Evolutionary conservation across 352 stramenopile genomes (phyloP).

Genomic region (Globisporangium mamillatum): DNA sequence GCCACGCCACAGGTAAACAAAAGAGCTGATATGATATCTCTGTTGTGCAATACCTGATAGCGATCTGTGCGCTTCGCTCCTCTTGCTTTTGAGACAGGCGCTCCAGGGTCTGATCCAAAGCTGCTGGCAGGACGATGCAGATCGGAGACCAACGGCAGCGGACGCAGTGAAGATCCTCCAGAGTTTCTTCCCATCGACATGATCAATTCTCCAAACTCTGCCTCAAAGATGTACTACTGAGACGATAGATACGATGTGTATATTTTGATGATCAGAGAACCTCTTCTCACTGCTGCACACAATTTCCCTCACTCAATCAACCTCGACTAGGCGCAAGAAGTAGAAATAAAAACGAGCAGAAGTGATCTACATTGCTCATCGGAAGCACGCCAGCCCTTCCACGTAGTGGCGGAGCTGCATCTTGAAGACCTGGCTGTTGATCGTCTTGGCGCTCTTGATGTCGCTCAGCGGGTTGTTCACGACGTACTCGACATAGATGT

Average conservation of each 20-base stretch:
- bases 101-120: conserved; percentile 54
- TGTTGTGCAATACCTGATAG: neutral
- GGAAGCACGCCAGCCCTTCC: conserved; percentile 66
- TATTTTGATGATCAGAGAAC: neutral
- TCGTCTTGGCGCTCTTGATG: conserved; percentile 64
- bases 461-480: conserved; percentile 89
- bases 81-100: conserved; percentile 27
- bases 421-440: conserved; percentile 78
- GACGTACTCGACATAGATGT: conserved; percentile 89
- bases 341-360: neutral
- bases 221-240: neutral
- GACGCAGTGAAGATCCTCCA: conserved; percentile 40
- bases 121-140: conserved; percentile 69
- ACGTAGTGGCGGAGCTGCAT: conserved; percentile 73
- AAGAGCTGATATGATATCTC: neutral
- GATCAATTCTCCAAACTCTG: neutral
- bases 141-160: conserved; percentile 39
- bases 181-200: conserved; percentile 41
- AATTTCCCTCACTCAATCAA: too few species aligned
- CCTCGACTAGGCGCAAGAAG: neutral
- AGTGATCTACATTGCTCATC: conserved; percentile 25
- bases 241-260: neutral
- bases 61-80: neutral
- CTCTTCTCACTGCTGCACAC: too few species aligned
- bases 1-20: conserved; percentile 45